Evolutionary conservation across 2,329 filamentous ascomycete genomes (phyloP).

Genomic region (Alternaria sp.): DNA sequence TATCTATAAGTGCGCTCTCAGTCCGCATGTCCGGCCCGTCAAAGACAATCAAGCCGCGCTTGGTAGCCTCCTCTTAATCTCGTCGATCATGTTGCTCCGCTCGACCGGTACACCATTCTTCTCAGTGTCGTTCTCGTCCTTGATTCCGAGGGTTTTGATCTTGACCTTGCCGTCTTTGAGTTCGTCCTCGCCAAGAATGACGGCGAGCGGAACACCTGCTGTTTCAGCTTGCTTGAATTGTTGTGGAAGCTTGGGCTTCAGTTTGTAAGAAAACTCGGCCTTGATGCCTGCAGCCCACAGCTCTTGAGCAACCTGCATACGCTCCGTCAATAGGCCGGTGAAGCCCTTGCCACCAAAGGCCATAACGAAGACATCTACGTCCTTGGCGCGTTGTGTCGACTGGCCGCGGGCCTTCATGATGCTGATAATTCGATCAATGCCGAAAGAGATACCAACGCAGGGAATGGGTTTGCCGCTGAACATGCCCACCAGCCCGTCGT

Average conservation of each 20-base stretch:
- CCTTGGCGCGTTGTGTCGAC: slow-evolving; percentile 70
- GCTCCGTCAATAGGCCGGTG: slow-evolving; percentile 80
- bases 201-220: slow-evolving; percentile 80
- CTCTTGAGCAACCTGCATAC: slow-evolving; percentile 78
- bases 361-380: slow-evolving; percentile 94
- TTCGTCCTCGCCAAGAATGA: slow-evolving; percentile 93
- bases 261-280: slow-evolving; percentile 89
- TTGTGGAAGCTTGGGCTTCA: slow-evolving; percentile 85
- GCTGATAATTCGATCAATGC: slow-evolving; percentile 93
- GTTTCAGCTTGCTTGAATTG: slow-evolving; percentile 93
- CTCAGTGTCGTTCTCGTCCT: slow-evolving; percentile 80
- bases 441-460: slow-evolving; percentile 92
- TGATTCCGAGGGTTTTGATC: slow-evolving; percentile 83
- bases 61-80: slow-evolving; percentile 65
- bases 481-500: slow-evolving; percentile 94
- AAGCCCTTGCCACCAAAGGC: slow-evolving; percentile 90
- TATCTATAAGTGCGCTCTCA: slow-evolving; percentile 14
- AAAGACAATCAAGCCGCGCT: slow-evolving; percentile 25
- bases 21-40: background rate
- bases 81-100: slow-evolving; percentile 68
- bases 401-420: slow-evolving; percentile 83
- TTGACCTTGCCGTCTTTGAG: slow-evolving; percentile 82
- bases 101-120: slow-evolving; percentile 85
- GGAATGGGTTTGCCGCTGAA: slow-evolving; percentile 90
- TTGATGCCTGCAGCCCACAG: slow-evolving; percentile 92